Conservation (phyloP, 805 yeast species). For the Cyberlindnera maritima region DNA sequence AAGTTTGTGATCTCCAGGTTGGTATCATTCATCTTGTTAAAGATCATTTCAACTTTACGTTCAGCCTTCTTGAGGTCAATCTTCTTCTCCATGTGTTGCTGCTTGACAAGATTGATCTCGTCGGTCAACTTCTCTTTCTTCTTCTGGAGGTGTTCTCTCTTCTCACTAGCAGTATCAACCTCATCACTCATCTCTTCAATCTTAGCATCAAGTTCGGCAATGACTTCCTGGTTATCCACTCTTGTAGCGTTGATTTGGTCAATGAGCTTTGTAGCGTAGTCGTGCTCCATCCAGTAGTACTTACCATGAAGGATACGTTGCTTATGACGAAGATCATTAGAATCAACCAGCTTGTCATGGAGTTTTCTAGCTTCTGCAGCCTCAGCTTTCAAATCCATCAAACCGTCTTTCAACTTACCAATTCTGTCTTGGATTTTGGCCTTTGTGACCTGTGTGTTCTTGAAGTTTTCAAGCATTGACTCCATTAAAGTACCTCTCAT, state of each 20-base stretch:
- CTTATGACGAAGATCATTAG: conserved; percentile 38
- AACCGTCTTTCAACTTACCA: conserved; percentile 36
- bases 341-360: conserved; percentile 38
- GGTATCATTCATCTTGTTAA: conserved; percentile 20
- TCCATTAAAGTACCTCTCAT: conserved; percentile 77
- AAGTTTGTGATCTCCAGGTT: conserved; percentile 15
- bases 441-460: conserved; percentile 35
- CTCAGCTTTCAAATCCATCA: conserved; percentile 38
- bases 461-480: conserved; percentile 57
- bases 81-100: conserved; percentile 13
- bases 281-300: conserved; percentile 45
- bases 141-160: conserved; percentile 1
- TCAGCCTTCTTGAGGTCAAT: conserved; percentile 4
- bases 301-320: conserved; percentile 45
- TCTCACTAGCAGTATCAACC: not conserved
- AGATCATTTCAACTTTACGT: conserved; percentile 18
- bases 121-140: conserved; percentile 10
- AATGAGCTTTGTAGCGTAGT: conserved; percentile 10
- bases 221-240: conserved; percentile 9
- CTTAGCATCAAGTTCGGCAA: conserved; percentile 6
- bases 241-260: conserved; percentile 16
- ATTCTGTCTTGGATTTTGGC: conserved; percentile 38
- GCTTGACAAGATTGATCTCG: conserved; percentile 23
- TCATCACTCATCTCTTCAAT: conserved; percentile 1
- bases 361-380: conserved; percentile 41